These are phyloP conservation scores for Solanum raphanifolium DNA, from an alignment of 257 asterid genomes.

Conservation along the genomic window DNA sequence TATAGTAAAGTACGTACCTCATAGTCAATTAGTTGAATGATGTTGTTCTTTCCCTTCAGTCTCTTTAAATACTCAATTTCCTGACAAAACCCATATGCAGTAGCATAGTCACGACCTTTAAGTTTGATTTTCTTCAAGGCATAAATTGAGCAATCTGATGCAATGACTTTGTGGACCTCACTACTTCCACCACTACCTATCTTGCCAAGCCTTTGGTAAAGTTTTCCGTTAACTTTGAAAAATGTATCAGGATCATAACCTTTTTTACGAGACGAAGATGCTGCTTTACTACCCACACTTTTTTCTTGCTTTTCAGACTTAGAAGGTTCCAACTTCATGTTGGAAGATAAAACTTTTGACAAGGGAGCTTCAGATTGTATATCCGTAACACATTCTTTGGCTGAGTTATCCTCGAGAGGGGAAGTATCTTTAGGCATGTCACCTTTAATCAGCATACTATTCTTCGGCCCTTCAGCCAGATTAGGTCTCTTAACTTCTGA, in stretches of 20 bases:
- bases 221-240: slow-evolving; percentile 93
- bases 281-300: slow-evolving; percentile 45
- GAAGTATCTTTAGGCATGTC: slow-evolving; percentile 15
- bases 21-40: slow-evolving; percentile 85
- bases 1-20: slow-evolving; percentile 50
- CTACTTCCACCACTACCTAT: slow-evolving; percentile 99
- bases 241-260: slow-evolving; percentile 78
- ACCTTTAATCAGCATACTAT: slow-evolving; percentile 23
- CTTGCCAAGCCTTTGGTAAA: slow-evolving; percentile 95
- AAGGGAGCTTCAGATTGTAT: slow-evolving; percentile 33
- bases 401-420: slow-evolving; percentile 20
- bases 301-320: slow-evolving; percentile 52
- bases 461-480: slow-evolving; percentile 19
- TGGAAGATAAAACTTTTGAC: slow-evolving; percentile 27
- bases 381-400: slow-evolving; percentile 24
- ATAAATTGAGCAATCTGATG: slow-evolving; percentile 83
- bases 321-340: slow-evolving; percentile 37
- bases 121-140: slow-evolving; percentile 93
- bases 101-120: slow-evolving; percentile 95
- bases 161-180: slow-evolving; percentile 97
- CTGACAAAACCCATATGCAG: slow-evolving; percentile 95
- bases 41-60: slow-evolving; percentile 73
- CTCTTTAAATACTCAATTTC: slow-evolving; percentile 77
- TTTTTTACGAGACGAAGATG: slow-evolving; percentile 68
- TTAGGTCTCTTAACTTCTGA: slow-evolving; percentile 22